Conservation (phyloP, 805 yeast genomes). For the Yueomyces sp. region DNA sequence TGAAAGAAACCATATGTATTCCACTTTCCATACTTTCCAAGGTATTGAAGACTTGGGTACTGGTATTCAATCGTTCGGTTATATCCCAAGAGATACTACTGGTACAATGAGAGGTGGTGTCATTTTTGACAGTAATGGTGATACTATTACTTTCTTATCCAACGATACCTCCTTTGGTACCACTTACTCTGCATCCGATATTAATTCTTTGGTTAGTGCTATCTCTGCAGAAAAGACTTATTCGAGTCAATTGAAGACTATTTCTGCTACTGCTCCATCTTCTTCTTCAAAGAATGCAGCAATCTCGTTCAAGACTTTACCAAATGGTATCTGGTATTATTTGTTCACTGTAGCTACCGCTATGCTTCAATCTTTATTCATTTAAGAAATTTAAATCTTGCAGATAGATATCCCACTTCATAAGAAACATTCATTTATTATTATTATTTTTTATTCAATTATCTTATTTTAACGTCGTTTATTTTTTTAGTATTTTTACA, state of each 20-base stretch:
- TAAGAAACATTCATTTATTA: too few relatives aligned
- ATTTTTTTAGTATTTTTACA: too few relatives aligned
- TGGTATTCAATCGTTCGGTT: slow-evolving; percentile 46
- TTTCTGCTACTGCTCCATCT: slow-evolving; percentile 24
- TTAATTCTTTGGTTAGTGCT: slow-evolving; percentile 30
- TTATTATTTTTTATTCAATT: too few relatives aligned
- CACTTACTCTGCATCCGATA: slow-evolving; percentile 29
- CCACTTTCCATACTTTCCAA: slow-evolving; percentile 68
- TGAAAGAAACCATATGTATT: slow-evolving; percentile 38
- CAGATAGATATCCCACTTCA: too few relatives aligned
- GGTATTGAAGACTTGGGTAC: slow-evolving; percentile 42
- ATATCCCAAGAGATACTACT: slow-evolving; percentile 37
- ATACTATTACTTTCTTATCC: slow-evolving; percentile 44
- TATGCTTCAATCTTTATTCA: slow-evolving; percentile 10
- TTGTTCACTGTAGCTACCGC: slow-evolving; percentile 13
- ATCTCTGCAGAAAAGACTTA: slow-evolving; percentile 5
- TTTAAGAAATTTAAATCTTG: slow-evolving; percentile 2
- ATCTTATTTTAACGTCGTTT: too few relatives aligned
- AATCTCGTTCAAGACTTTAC: slow-evolving; percentile 4
- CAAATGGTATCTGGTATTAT: slow-evolving; percentile 16
- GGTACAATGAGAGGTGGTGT: slow-evolving; percentile 58
- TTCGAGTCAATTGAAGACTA: slow-evolving; percentile 21
- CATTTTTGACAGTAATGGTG: slow-evolving; percentile 46
- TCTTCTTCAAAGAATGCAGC: slow-evolving; percentile 14
- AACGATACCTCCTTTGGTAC: slow-evolving; percentile 36